Percentiles rank a stretch among this genome's conserved stretches.
phyloP scores from a whole-genome alignment of 2,329 filamentous ascomycete genomes.

The Cladosporium velox region DNA sequence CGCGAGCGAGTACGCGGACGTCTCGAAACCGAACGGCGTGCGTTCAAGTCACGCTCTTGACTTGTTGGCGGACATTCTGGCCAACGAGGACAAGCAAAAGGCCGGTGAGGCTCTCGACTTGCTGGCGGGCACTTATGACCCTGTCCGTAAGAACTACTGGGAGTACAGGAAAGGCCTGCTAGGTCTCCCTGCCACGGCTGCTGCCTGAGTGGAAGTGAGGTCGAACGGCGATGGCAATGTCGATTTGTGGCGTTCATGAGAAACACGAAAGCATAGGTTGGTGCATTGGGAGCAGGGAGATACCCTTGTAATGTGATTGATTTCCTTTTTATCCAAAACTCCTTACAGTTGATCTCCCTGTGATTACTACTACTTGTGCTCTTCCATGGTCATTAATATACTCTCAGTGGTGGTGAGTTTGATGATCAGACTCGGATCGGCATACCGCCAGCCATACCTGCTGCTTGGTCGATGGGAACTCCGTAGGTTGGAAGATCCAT shows the following conservation, averaged over 20 bases:
- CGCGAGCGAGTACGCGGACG: constrained; percentile 55
- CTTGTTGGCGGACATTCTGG: constrained; percentile 68
- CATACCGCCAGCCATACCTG: not conserved
- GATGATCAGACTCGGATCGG: constrained; percentile 8
- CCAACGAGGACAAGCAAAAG: constrained; percentile 53
- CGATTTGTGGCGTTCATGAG: constrained; percentile 4
- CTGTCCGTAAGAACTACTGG: constrained; percentile 90
- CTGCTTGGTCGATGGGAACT: not conserved
- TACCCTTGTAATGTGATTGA: constrained; percentile 16
- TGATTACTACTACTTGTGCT: not conserved
- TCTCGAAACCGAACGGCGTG: constrained; percentile 54
- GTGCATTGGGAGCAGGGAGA: constrained; percentile 13
- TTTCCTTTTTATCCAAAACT: not conserved
- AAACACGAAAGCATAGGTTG: constrained; percentile 14
- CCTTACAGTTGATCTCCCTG: not conserved
- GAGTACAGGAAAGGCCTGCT: constrained; percentile 66
- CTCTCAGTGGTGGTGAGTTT: not conserved
- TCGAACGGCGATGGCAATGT: not conserved
- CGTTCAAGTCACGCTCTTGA: constrained; percentile 67
- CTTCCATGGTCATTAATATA: not conserved
- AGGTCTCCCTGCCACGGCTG: constrained; percentile 23
- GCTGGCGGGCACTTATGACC: constrained; percentile 84
- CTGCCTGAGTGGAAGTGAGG: not conserved
- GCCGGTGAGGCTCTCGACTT: constrained; percentile 71
- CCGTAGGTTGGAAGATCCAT: constrained; percentile 1